These are phyloP conservation scores for Caloboletus inedulis DNA, from an alignment of 1,284 basidiomycete genomes.

Conservation along the genomic window DNA sequence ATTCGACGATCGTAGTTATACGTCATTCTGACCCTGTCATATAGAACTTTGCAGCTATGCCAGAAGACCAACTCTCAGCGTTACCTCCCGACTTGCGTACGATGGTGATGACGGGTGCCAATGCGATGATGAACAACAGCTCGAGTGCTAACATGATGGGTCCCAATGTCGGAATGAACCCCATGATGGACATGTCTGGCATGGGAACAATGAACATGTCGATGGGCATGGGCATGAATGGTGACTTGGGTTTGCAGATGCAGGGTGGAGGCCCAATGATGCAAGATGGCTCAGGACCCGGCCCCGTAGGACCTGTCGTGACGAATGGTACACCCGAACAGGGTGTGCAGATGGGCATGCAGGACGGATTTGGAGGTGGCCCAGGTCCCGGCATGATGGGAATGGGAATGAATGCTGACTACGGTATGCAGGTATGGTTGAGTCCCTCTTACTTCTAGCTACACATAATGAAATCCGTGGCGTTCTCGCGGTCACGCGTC, in stretches of 20 bases:
- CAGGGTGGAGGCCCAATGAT: constrained; percentile 40
- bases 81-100: constrained; percentile 75
- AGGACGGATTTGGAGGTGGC: constrained; percentile 45
- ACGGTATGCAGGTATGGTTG: constrained; percentile 58
- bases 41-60: constrained; percentile 77
- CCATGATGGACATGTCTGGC: constrained; percentile 44
- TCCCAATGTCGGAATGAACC: constrained; percentile 36
- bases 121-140: constrained; percentile 63
- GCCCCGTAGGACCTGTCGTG: constrained; percentile 34
- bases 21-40: constrained; percentile 2
- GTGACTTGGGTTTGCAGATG: constrained; percentile 45
- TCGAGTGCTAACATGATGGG: constrained; percentile 57
- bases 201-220: constrained; percentile 59
- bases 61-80: constrained; percentile 71
- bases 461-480: constrained; percentile 39
- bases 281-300: constrained; percentile 40
- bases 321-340: constrained; percentile 43
- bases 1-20: neutral
- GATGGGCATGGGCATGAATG: constrained; percentile 47
- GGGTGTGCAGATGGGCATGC: constrained; percentile 40
- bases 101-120: constrained; percentile 78
- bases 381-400: constrained; percentile 52
- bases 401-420: constrained; percentile 50
- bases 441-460: constrained; percentile 38
- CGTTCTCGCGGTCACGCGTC: constrained; percentile 28